phyloP scores from a whole-genome alignment of 345 rosid genomes.

The Brassica carinata region DNA sequence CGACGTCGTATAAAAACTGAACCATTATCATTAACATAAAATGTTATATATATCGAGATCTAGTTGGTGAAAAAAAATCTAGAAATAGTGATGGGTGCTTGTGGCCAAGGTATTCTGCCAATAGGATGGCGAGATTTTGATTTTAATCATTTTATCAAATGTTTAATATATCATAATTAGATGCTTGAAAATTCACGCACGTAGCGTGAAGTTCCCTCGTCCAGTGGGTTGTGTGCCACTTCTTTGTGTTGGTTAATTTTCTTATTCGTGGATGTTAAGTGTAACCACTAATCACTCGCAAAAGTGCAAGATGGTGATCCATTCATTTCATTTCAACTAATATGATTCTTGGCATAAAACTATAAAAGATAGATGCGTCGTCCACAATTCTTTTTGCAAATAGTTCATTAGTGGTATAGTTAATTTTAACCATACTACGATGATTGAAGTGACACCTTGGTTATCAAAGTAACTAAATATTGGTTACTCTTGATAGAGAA shows the following conservation, averaged over 20 bases:
- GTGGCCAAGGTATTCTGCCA: constrained; percentile 32
- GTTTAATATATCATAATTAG: neutral
- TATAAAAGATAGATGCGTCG: neutral
- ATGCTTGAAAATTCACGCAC: constrained; percentile 9
- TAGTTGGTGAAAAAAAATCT: constrained; percentile 29
- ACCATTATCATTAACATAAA: neutral
- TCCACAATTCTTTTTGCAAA: neutral
- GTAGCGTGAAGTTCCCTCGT: constrained; percentile 15
- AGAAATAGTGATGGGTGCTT: constrained; percentile 11
- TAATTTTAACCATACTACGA: neutral
- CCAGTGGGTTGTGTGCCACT: constrained; percentile 12
- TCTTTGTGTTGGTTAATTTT: constrained; percentile 9
- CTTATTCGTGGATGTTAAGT: constrained; percentile 27
- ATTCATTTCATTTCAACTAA: constrained; percentile 2
- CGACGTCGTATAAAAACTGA: too few species aligned
- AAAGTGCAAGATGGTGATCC: constrained; percentile 12
- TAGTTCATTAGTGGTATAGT: neutral
- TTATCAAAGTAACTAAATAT: constrained; percentile 4
- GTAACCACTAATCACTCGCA: neutral
- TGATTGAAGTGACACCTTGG: constrained; percentile 8
- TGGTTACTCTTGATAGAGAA: neutral
- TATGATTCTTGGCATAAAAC: constrained; percentile 10
- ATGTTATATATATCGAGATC: neutral
- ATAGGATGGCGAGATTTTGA: constrained; percentile 2
- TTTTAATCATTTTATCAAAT: neutral